phyloP scores from a whole-genome alignment of 73 alveolate genomes.

The Symbiodinium pilosum region DNA sequence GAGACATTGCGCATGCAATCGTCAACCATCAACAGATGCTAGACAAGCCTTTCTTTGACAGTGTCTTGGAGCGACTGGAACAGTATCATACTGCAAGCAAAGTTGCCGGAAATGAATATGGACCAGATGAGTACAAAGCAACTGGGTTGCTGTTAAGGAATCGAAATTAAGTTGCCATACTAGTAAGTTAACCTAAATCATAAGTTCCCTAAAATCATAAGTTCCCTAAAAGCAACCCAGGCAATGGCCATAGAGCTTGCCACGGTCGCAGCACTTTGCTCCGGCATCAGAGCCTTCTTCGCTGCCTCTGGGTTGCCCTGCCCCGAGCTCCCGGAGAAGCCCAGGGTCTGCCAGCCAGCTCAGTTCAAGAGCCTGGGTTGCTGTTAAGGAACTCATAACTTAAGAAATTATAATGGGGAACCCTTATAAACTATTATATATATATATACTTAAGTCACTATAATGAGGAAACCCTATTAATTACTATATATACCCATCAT shows the following conservation, averaged over 20 bases:
- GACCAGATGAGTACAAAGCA: background rate
- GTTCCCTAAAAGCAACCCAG: too few species aligned
- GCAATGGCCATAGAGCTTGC: constrained; percentile 10
- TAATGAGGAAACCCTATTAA: too few species aligned
- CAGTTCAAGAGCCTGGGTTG: background rate
- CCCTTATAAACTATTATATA: too few species aligned
- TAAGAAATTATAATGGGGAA: too few species aligned
- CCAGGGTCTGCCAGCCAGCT: constrained; percentile 19
- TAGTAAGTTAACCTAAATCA: too few species aligned
- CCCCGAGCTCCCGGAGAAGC: constrained; percentile 6
- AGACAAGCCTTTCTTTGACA: background rate
- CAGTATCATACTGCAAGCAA: background rate
- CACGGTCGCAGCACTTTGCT: constrained; percentile 6
- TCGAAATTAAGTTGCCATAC: too few species aligned
- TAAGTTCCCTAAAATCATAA: too few species aligned
- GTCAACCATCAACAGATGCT: constrained; percentile 4
- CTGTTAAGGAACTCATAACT: too few species aligned
- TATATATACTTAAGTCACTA: too few species aligned
- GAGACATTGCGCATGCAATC: constrained; percentile 11
- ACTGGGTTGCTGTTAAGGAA: too few species aligned
- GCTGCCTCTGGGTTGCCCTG: constrained; percentile 10
- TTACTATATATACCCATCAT: too few species aligned
- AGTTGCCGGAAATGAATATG: background rate
- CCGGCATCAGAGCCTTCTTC: constrained; percentile 13
- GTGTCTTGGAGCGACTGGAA: background rate